Conservation (phyloP, 1,284 basidiomycete species). For the Irpex sp. region DNA sequence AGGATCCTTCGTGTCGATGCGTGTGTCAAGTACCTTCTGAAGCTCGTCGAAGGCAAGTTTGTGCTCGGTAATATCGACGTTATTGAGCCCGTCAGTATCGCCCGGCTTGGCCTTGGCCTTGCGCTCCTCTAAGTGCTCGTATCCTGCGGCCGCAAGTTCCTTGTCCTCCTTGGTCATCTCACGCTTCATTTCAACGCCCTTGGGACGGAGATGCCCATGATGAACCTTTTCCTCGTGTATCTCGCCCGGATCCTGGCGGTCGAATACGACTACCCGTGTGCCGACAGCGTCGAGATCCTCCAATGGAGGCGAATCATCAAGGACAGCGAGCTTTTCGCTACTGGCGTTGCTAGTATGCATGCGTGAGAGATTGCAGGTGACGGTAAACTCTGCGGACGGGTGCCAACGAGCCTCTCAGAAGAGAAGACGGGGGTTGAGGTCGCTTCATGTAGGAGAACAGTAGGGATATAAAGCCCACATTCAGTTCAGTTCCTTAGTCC, state of each 20-base stretch:
- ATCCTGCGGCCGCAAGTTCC: slow-evolving; percentile 64
- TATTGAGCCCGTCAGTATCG: slow-evolving; percentile 26
- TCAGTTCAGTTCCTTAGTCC: background rate
- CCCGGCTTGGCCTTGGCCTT: slow-evolving; percentile 37
- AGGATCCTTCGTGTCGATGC: slow-evolving; percentile 52
- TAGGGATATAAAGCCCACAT: background rate
- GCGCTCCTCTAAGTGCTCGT: slow-evolving; percentile 52
- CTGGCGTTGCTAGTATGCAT: slow-evolving; percentile 10
- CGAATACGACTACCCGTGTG: slow-evolving; percentile 41
- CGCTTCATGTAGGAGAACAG: slow-evolving; percentile 6
- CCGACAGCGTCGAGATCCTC: slow-evolving; percentile 22
- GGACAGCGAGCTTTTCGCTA: slow-evolving; percentile 15
- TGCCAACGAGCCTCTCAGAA: background rate
- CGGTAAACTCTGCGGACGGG: slow-evolving; percentile 1
- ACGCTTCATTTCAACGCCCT: slow-evolving; percentile 55
- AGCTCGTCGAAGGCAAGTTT: slow-evolving; percentile 40
- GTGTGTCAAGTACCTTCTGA: slow-evolving; percentile 40
- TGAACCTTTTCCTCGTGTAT: slow-evolving; percentile 40
- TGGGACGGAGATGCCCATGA: slow-evolving; percentile 34
- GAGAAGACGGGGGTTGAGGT: background rate
- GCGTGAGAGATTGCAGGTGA: slow-evolving; percentile 14
- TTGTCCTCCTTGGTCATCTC: slow-evolving; percentile 65
- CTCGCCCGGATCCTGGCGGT: slow-evolving; percentile 29
- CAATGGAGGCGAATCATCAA: slow-evolving; percentile 5
- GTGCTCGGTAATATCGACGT: slow-evolving; percentile 59